phyloP scores from a whole-genome alignment of 441 rosid genomes.

The Erodium texanum region DNA sequence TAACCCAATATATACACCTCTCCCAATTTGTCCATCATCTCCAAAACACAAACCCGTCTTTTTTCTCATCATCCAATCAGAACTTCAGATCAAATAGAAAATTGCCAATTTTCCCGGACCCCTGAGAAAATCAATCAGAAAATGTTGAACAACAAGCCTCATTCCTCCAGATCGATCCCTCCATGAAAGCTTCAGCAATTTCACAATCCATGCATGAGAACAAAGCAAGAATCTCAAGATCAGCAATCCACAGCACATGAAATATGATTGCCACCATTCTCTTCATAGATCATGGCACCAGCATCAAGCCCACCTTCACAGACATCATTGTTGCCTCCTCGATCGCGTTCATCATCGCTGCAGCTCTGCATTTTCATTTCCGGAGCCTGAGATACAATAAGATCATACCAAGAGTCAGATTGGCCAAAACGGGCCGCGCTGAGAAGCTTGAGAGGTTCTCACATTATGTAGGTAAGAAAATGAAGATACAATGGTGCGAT shows the following conservation, averaged over 20 bases:
- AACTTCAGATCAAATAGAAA: background rate
- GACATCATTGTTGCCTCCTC: constrained; percentile 63
- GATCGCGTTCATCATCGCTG: constrained; percentile 53
- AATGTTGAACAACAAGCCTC: background rate
- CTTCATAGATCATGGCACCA: background rate
- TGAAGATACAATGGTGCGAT: background rate
- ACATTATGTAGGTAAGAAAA: constrained; percentile 76
- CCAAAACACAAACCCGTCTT: background rate
- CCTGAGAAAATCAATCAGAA: background rate
- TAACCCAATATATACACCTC: no score
- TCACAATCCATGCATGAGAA: background rate
- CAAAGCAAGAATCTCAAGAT: background rate
- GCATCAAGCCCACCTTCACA: constrained; percentile 40
- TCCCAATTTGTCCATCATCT: background rate
- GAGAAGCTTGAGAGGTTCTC: constrained; percentile 88
- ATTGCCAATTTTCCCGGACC: background rate
- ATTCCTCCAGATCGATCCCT: no score
- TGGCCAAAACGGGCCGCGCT: constrained; percentile 34
- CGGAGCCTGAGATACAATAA: constrained; percentile 46
- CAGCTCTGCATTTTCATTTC: constrained; percentile 42
- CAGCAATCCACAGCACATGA: background rate
- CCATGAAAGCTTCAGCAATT: background rate
- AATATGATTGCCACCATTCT: background rate
- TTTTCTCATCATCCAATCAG: background rate
- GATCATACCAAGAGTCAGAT: constrained; percentile 55